A percentile compares a stretch with the other conserved stretches of the same genome.
Conservation (phyloP, 192 early-diverging fungal genomes). For the Geranomyces michiganensis region DNA sequence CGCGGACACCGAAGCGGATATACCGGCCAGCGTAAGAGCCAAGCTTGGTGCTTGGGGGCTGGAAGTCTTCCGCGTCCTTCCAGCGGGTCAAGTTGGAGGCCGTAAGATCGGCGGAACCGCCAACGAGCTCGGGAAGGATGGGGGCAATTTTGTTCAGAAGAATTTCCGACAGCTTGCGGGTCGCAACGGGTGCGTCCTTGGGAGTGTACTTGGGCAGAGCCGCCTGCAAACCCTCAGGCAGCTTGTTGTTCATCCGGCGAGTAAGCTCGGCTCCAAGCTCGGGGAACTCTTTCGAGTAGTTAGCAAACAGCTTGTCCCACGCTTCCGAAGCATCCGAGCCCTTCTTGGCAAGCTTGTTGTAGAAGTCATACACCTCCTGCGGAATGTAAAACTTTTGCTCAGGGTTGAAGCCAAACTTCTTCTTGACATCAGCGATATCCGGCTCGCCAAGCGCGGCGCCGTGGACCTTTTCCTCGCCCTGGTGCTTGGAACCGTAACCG, state of each 20-base stretch:
- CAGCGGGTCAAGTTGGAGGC: slow-evolving; percentile 95
- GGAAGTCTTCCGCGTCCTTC: slow-evolving; percentile 93
- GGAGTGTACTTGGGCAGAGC: slow-evolving; percentile 83
- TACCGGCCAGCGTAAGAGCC: slow-evolving; percentile 88
- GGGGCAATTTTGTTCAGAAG: slow-evolving; percentile 83
- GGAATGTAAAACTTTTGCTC: slow-evolving; percentile 75
- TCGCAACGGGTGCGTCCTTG: slow-evolving; percentile 76
- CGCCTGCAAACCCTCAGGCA: slow-evolving; percentile 73
- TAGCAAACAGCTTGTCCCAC: slow-evolving; percentile 77
- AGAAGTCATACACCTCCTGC: slow-evolving; percentile 59
- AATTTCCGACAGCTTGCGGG: slow-evolving; percentile 49
- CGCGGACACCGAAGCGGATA: slow-evolving; percentile 94
- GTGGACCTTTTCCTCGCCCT: slow-evolving; percentile 92
- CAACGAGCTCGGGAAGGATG: slow-evolving; percentile 80
- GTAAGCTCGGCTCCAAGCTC: slow-evolving; percentile 69
- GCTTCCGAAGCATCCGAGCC: slow-evolving; percentile 68
- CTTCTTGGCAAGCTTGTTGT: slow-evolving; percentile 53
- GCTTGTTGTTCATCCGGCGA: slow-evolving; percentile 67
- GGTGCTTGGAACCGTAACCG: slow-evolving; percentile 85
- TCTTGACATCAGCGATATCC: slow-evolving; percentile 73
- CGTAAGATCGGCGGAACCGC: slow-evolving; percentile 97
- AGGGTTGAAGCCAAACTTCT: slow-evolving; percentile 80
- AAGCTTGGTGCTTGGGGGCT: slow-evolving; percentile 55
- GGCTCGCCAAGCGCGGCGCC: slow-evolving; percentile 80
- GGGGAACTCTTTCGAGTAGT: slow-evolving; percentile 72